Evolutionary conservation across 129 eudicot species (phyloP).

Genomic region (Ambrosia artemisiifolia): DNA sequence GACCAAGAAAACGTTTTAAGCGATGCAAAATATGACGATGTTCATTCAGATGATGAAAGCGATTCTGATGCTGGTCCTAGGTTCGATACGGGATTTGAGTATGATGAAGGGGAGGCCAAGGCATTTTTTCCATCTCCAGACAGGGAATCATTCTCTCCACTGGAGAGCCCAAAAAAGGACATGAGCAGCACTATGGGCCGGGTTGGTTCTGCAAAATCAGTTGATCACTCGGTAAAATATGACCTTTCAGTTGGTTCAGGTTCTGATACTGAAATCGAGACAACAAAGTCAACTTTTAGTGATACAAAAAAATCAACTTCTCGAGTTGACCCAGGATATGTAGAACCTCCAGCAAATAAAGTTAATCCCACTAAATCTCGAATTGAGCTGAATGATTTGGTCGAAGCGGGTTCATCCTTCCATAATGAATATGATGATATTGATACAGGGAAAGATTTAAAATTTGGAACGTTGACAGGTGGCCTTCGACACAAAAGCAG

Average conservation of each 20-base stretch:
- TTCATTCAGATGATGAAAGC: conserved; percentile 26
- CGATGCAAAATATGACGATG: conserved; percentile 28
- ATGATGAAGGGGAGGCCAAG: conserved; percentile 47
- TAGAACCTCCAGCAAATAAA: not conserved
- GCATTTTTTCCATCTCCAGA: conserved; percentile 41
- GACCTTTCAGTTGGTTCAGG: conserved; percentile 44
- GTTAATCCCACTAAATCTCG: conserved; percentile 15
- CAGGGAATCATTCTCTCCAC: conserved; percentile 23
- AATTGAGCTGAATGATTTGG: conserved; percentile 27
- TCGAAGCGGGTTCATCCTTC: conserved; percentile 9
- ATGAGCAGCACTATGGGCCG: conserved; percentile 5
- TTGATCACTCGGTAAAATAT: conserved; percentile 23
- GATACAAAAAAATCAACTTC: conserved; percentile 8
- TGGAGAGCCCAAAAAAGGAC: conserved; percentile 22
- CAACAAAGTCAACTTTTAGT: not conserved
- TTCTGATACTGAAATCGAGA: conserved; percentile 7
- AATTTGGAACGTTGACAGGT: conserved; percentile 61
- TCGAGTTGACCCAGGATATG: not conserved
- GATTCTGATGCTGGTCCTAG: conserved; percentile 45
- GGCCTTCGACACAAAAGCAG: conserved; percentile 62
- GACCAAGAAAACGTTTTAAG: conserved; percentile 21
- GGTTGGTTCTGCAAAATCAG: not conserved
- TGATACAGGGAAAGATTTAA: conserved; percentile 42
- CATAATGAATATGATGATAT: conserved; percentile 20
- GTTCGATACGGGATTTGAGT: conserved; percentile 40